Evolutionary conservation across 129 eudicot species (phyloP), one percentile per base, ranked within the genome.

Genomic region (Flaveria trinervia): DNA sequence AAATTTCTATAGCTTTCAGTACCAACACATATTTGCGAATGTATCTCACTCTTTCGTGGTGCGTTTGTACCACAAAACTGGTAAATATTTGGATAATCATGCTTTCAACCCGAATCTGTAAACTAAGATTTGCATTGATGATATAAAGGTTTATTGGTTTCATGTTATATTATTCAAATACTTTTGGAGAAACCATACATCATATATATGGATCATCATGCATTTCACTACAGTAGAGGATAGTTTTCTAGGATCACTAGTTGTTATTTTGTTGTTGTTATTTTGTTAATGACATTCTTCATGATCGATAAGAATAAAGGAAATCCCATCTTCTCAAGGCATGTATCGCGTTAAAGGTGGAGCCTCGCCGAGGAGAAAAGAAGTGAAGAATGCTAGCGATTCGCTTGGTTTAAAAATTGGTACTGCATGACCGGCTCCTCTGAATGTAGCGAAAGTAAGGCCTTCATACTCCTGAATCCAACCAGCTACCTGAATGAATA

Each of bases 381-480:
- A 82, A 7, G 90, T 57, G 73, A 92, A 92, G 81, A 92, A 88
- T 8, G 96, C 96, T 30, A 92, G 90, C 11, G 98, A 88, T 72
- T 88, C 93, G 70, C 93, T 83, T 1, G 92, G 96, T 69, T 89
- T 92, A 61, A 92, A 92, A 46, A 83, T 70, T 7, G 96, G 98
- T 71, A 92, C 98, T 8, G 89, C 98, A 65, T 92, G 98, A 7
- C 96, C 98, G 28, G 98, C 98, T 80, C 98, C 98, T 88, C 96
- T 89, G 59, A 92, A 89, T 69, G 98, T 92, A 61, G 93, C 98
- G 68, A 88, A 92, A 9, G 90, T 89, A 3, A 92, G 89, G 50
- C 98, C 98, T 54, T 88, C 74, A 54, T 88, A 92, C 77, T 92
- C 96, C 85, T 92, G 96, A 62, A 88, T 33, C 98, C 98, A 92